Evolutionary conservation across 176 grass and related monocot genomes (phyloP).

Genomic region (Zea luxurians): DNA sequence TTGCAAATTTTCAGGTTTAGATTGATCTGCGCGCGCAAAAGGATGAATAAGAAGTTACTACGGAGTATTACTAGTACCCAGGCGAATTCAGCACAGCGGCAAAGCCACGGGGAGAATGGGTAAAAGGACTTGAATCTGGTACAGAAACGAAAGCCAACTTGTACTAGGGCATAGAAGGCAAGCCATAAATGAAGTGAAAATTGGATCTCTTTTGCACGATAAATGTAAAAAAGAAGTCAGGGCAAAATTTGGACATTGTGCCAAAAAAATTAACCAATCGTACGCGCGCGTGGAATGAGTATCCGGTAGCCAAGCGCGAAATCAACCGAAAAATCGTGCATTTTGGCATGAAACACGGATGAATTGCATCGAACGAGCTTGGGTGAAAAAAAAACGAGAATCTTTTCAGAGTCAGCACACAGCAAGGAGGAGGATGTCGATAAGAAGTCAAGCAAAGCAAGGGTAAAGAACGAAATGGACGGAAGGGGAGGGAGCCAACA

Average conservation of each 20-base stretch:
- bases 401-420: neutral
- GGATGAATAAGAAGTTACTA: neutral
- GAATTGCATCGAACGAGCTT: neutral
- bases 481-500: neutral
- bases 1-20: constrained; percentile 94
- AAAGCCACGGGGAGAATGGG: neutral
- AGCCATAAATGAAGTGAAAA: constrained; percentile 29
- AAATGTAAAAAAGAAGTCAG: neutral
- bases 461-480: neutral
- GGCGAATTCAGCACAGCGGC: no score
- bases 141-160: neutral
- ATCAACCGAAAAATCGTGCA: neutral
- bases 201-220: neutral
- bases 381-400: neutral
- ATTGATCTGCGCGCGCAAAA: constrained; percentile 56
- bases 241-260: neutral
- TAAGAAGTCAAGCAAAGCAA: neutral
- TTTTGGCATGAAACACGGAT: neutral
- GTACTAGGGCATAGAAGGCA: constrained; percentile 3
- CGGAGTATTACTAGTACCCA: neutral
- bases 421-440: neutral
- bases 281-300: neutral
- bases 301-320: neutral
- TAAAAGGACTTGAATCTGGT: neutral
- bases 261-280: neutral